Base-by-base conservation (phyloP, 2,329 filamentous ascomycete species). In the Fusarium coffeatum region DNA sequence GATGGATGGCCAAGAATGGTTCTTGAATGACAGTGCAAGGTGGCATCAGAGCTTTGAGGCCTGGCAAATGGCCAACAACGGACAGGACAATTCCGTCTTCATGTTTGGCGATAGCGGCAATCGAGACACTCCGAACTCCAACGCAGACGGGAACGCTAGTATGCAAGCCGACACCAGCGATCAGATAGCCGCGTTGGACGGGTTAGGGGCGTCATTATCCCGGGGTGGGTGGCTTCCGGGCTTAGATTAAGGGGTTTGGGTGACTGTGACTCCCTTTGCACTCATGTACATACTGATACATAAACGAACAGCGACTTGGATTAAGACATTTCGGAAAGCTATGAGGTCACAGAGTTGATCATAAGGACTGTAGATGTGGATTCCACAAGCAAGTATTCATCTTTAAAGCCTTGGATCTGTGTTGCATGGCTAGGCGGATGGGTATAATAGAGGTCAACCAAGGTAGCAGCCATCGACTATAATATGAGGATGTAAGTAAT, bases 11-110 rank as follows among this genome's bases (percentile, higher is more conserved):
- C 83, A 86, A 64, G 85, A 88, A 41, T 89, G 86, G 85, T 86
- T 88, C 69, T 76, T 89, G 22, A 87, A 83, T 55, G 87, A 89
- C 63, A 83, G 86, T 20, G 86, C 84, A 27, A 85, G 82, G 64
- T 88, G 86, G 86, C 86, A 88, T 61, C 85, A 87, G 57, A 84
- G 86, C 64, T 89, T 88, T 71, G 83, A 87, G 57, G 77, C 81
- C 5, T 89, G 87, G 87, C 83, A 82, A 34, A 76, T 83, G 56
- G 76, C 78, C 28, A 74, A 71, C 56, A 59, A 66, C 28, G 71
- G 70, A 5, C 66, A 77, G 37, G 67, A 73, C 25, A 72, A 64
- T 12, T 69, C 72, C 15, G 65, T 77, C 10, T 80, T 80, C 49
- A 68, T 78, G 56, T 78, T 80, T 68, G 66, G 72, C 28, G 66